A percentile compares a stretch with the other conserved stretches of the same genome.
phyloP scores from a whole-genome alignment of 2,329 filamentous ascomycete genomes.

The Penicillium sp. region DNA sequence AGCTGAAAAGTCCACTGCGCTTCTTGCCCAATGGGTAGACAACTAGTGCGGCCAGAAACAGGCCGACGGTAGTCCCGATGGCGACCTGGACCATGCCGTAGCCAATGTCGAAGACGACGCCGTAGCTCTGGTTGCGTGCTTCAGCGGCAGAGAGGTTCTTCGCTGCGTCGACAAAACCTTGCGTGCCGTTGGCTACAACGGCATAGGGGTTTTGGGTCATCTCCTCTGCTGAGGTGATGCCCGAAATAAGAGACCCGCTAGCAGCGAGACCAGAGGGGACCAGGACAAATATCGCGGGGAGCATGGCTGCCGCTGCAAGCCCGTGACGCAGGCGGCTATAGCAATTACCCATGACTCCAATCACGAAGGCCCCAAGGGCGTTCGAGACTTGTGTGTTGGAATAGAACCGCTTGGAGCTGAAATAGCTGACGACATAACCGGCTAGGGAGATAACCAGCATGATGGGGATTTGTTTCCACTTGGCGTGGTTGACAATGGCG shows the following conservation, averaged over 20 bases:
- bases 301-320: constrained; percentile 77
- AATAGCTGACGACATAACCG: constrained; percentile 75
- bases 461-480: constrained; percentile 72
- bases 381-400: constrained; percentile 73
- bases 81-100: constrained; percentile 50
- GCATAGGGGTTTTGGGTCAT: constrained; percentile 38
- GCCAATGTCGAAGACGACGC: constrained; percentile 44
- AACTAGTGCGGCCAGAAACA: constrained; percentile 48
- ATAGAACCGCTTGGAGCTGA: constrained; percentile 64
- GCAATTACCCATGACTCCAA: constrained; percentile 75
- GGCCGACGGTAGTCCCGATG: constrained; percentile 48
- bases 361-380: constrained; percentile 71
- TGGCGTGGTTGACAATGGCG: constrained; percentile 76
- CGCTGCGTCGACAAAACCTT: constrained; percentile 26
- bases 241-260: constrained; percentile 55
- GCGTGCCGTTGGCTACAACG: constrained; percentile 28
- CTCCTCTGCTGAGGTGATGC: constrained; percentile 57
- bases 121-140: constrained; percentile 41
- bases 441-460: constrained; percentile 73
- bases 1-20: constrained; percentile 48
- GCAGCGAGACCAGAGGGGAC: constrained; percentile 61
- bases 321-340: constrained; percentile 72
- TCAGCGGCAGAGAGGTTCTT: constrained; percentile 30
- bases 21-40: constrained; percentile 49
- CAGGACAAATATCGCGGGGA: constrained; percentile 79